Conservation (phyloP, 306 rosid species). For the Alnus rubra region DNA sequence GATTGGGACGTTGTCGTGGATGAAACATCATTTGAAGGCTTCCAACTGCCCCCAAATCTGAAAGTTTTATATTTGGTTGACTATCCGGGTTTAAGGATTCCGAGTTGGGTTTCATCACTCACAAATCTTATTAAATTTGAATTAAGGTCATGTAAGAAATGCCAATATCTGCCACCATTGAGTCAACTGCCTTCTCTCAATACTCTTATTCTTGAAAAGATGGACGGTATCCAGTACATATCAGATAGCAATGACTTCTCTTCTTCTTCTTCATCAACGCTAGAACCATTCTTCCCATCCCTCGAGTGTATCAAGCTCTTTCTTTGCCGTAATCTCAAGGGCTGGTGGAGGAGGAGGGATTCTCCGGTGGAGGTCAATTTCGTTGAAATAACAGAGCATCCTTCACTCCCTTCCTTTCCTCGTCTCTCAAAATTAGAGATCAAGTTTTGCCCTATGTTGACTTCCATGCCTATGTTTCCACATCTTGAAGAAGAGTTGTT, state of each 20-base stretch:
- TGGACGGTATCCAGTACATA: neutral
- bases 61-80: neutral
- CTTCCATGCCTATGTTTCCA: neutral
- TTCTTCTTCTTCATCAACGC: neutral
- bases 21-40: neutral
- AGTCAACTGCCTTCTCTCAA: constrained; percentile 20
- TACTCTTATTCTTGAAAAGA: rapidly evolving
- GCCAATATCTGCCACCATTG: neutral
- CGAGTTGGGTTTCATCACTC: constrained; percentile 20
- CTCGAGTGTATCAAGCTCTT: rapidly evolving
- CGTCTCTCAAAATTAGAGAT: neutral
- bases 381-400: neutral
- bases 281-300: constrained; percentile 22
- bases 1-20: no score
- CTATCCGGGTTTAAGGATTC: neutral
- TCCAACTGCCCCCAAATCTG: constrained; percentile 8
- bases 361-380: neutral
- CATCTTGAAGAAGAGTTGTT: rapidly evolving
- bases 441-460: neutral
- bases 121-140: neutral
- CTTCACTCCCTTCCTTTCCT: neutral
- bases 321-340: neutral
- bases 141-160: rapidly evolving
- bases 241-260: neutral
- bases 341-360: constrained; percentile 26